Percentiles rank a stretch among this genome's conserved stretches.
Conservation (phyloP, 768 basidiomycete species). For the Mycena polygramma region DNA sequence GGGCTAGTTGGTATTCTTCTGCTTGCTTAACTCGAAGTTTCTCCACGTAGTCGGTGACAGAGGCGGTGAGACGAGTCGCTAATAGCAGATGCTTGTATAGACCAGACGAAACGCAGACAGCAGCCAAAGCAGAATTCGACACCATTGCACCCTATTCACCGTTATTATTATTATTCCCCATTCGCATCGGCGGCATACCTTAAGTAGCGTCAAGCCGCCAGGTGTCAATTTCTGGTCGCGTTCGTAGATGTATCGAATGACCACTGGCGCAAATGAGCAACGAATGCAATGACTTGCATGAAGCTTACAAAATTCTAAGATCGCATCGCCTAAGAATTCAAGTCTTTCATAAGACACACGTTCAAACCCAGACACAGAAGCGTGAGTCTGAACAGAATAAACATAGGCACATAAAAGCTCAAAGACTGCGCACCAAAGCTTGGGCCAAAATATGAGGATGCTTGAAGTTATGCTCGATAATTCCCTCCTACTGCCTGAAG, state of each 20-base stretch:
- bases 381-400: slow-evolving; percentile 69
- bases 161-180: slow-evolving; percentile 11
- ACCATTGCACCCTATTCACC: slow-evolving; percentile 82
- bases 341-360: slow-evolving; percentile 78
- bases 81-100: slow-evolving; percentile 73
- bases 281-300: slow-evolving; percentile 16
- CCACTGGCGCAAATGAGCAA: slow-evolving; percentile 61
- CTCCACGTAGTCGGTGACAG: slow-evolving; percentile 67
- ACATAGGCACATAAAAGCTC: slow-evolving; percentile 13
- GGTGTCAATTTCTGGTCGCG: slow-evolving; percentile 75
- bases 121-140: slow-evolving; percentile 82
- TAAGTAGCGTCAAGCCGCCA: slow-evolving; percentile 83
- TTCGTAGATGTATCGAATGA: slow-evolving; percentile 77
- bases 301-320: slow-evolving; percentile 83
- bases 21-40: slow-evolving; percentile 60
- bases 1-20: slow-evolving; percentile 62
- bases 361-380: slow-evolving; percentile 68
- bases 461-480: slow-evolving; percentile 74
- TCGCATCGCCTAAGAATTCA: slow-evolving; percentile 89
- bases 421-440: slow-evolving; percentile 70
- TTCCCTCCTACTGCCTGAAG: slow-evolving; percentile 70
- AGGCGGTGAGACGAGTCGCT: slow-evolving; percentile 64
- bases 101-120: slow-evolving; percentile 78
- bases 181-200: slow-evolving; percentile 57
- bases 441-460: slow-evolving; percentile 75